Conservation (phyloP, 75 land plant species). For the Cupressus sempervirens region DNA sequence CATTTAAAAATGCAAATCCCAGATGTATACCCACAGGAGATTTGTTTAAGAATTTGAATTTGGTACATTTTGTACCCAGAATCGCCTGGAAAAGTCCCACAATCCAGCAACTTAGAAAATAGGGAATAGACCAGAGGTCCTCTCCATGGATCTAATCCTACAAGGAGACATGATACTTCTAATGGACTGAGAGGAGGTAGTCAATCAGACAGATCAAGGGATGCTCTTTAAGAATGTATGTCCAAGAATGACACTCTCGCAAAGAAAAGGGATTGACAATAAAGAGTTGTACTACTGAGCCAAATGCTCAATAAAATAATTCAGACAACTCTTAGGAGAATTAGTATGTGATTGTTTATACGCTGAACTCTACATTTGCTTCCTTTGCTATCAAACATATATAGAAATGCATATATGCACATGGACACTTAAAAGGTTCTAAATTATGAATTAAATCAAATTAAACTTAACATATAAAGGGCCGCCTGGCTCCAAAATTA, state of each 20-base stretch:
- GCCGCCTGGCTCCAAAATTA: neutral
- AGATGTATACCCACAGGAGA: too few relatives aligned
- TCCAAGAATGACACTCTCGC: neutral
- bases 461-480: neutral
- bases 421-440: neutral
- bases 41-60: too few relatives aligned
- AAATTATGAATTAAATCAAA: neutral
- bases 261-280: neutral
- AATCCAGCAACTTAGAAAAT: too few relatives aligned
- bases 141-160: too few relatives aligned
- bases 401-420: neutral
- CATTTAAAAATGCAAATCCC: too few relatives aligned
- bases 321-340: neutral
- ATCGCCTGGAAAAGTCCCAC: too few relatives aligned
- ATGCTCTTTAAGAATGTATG: too few relatives aligned
- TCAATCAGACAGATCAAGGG: too few relatives aligned
- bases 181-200: too few relatives aligned
- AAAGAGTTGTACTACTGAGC: neutral
- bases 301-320: neutral
- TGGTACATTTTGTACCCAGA: too few relatives aligned
- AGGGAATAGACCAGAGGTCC: too few relatives aligned
- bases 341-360: neutral
- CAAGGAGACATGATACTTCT: too few relatives aligned
- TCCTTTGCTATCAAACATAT: neutral
- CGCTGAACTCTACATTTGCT: neutral